Evolutionary conservation across 2,329 filamentous ascomycete genomes (phyloP).

Genomic region (Phyllosticta citrichinensis): DNA sequence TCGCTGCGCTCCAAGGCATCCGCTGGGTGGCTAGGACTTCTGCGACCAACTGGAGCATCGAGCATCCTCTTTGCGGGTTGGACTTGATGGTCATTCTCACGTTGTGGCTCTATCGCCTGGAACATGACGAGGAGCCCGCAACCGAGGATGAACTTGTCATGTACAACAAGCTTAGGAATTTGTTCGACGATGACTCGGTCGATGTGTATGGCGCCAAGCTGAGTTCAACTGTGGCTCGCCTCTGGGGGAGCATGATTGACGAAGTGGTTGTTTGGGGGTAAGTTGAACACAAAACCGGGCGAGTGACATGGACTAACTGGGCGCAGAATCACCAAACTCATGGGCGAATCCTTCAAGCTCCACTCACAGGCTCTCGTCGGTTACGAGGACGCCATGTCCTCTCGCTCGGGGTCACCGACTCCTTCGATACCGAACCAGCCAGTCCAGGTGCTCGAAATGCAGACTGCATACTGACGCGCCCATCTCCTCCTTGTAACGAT

Average conservation of each 20-base stretch:
- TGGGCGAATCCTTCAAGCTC: constrained; percentile 96
- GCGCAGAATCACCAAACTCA: constrained; percentile 75
- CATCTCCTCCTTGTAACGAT: constrained; percentile 4
- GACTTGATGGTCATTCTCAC: constrained; percentile 97
- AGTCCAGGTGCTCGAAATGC: constrained; percentile 33
- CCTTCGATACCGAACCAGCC: constrained; percentile 32
- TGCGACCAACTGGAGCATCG: constrained; percentile 97
- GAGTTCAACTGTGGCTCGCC: constrained; percentile 86
- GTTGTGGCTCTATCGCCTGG: constrained; percentile 95
- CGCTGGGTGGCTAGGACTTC: constrained; percentile 98
- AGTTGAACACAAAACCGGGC: constrained; percentile 38
- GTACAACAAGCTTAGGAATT: constrained; percentile 83
- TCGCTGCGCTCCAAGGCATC: constrained; percentile 84
- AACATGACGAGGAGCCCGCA: constrained; percentile 92
- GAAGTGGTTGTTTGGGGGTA: constrained; percentile 99
- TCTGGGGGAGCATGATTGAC: constrained; percentile 97
- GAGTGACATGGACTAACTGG: constrained; percentile 33
- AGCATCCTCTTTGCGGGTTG: constrained; percentile 91
- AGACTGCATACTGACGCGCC: constrained; percentile 29
- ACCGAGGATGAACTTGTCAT: constrained; percentile 75
- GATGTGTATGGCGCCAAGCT: constrained; percentile 73
- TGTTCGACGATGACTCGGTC: constrained; percentile 85
- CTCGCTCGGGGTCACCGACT: constrained; percentile 33
- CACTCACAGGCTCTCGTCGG: constrained; percentile 90
- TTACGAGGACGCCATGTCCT: constrained; percentile 70